phyloP scores from a whole-genome alignment of 805 yeast genomes.

The Wickerhamiella shivajii region DNA sequence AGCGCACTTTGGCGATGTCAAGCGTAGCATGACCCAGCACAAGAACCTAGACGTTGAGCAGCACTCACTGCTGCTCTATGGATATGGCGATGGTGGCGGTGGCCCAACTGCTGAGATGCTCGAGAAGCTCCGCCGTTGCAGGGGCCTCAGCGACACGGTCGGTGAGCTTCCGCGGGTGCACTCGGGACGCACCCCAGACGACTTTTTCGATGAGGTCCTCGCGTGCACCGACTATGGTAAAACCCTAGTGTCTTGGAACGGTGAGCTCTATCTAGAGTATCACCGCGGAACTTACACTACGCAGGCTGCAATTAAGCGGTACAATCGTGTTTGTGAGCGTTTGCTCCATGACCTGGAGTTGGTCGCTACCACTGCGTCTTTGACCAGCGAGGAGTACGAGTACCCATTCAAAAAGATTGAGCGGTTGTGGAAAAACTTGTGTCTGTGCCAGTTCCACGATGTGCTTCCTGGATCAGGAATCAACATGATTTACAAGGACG shows the following conservation, averaged over 20 bases:
- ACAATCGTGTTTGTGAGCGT: conserved; percentile 63
- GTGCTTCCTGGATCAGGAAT: conserved; percentile 96
- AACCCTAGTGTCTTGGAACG: conserved; percentile 72
- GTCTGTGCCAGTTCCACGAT: conserved; percentile 91
- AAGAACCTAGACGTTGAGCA: conserved; percentile 71
- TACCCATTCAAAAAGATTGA: conserved; percentile 63
- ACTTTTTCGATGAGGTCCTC: conserved; percentile 56
- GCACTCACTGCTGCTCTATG: conserved; percentile 68
- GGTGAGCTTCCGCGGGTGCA: conserved; percentile 57
- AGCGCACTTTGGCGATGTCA: conserved; percentile 87
- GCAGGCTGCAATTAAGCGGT: conserved; percentile 72
- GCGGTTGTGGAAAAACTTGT: conserved; percentile 72
- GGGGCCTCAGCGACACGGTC: conserved; percentile 72
- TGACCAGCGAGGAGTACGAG: conserved; percentile 32
- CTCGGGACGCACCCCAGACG: conserved; percentile 64
- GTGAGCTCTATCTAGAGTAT: conserved; percentile 86
- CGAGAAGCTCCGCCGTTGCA: conserved; percentile 79
- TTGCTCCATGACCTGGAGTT: conserved; percentile 75
- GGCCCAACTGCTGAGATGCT: conserved; percentile 92
- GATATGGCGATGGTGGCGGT: conserved; percentile 98
- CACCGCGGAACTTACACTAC: conserved; percentile 96
- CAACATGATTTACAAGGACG: conserved; percentile 87
- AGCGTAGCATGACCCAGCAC: conserved; percentile 64
- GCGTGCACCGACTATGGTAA: conserved; percentile 49
- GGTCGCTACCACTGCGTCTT: conserved; percentile 62